Conservation (phyloP, 495 filamentous ascomycete species). For the Penicillium atrosanguineum region DNA sequence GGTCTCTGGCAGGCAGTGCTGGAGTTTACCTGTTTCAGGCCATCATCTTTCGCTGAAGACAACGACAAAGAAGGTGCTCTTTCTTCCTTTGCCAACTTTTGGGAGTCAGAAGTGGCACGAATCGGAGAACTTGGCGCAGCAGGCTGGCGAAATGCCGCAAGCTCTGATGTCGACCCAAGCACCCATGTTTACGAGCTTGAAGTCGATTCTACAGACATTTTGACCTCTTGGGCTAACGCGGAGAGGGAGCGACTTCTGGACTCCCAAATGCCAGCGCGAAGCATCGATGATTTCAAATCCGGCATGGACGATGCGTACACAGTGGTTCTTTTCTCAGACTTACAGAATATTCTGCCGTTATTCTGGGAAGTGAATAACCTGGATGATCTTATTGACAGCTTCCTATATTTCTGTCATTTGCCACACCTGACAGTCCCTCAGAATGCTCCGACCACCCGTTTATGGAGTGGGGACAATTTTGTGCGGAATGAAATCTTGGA, state of each 20-base stretch:
- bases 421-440: slow-evolving; percentile 42
- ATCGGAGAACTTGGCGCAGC: slow-evolving; percentile 70
- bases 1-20: slow-evolving; percentile 82
- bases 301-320: slow-evolving; percentile 72
- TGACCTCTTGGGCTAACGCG: slow-evolving; percentile 57
- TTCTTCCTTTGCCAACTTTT: slow-evolving; percentile 66
- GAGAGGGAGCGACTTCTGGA: slow-evolving; percentile 52
- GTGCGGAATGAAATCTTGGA: slow-evolving; percentile 43
- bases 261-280: slow-evolving; percentile 62
- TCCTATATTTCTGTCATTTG: slow-evolving; percentile 67
- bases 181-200: slow-evolving; percentile 6
- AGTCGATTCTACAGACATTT: slow-evolving; percentile 21
- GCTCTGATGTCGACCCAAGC: neutral
- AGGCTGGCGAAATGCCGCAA: slow-evolving; percentile 59
- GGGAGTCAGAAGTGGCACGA: slow-evolving; percentile 81
- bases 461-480: slow-evolving; percentile 46
- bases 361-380: slow-evolving; percentile 38
- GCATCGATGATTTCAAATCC: slow-evolving; percentile 54
- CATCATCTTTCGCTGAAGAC: slow-evolving; percentile 20
- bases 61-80: slow-evolving; percentile 20
- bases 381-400: slow-evolving; percentile 58
- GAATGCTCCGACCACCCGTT: slow-evolving; percentile 21
- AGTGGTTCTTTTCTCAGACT: slow-evolving; percentile 74
- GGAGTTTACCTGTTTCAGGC: slow-evolving; percentile 67
- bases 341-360: slow-evolving; percentile 59